A percentile compares a stretch with the other conserved stretches of the same genome.
Conservation (phyloP, 768 basidiomycete species). For the Boletales sp. region DNA sequence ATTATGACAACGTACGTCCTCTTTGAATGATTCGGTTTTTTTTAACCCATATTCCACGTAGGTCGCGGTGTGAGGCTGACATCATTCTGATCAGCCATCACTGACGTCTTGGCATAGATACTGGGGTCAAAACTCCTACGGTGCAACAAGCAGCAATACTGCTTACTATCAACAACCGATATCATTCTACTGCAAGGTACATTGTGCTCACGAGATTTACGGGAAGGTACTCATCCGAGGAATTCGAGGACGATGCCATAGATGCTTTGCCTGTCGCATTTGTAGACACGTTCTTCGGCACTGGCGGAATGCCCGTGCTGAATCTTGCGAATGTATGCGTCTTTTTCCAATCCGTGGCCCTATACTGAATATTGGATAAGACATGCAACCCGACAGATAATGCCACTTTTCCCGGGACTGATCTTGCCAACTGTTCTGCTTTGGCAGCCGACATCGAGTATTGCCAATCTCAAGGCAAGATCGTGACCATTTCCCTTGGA, state of each 20-base stretch:
- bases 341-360: neutral
- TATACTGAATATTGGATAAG: slow-evolving; percentile 19
- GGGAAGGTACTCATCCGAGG: neutral
- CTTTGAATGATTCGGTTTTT: neutral
- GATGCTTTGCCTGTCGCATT: slow-evolving; percentile 73
- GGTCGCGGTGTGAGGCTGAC: slow-evolving; percentile 50
- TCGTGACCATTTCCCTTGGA: slow-evolving; percentile 45
- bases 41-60: slow-evolving; percentile 21
- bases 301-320: slow-evolving; percentile 58
- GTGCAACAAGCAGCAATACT: slow-evolving; percentile 48
- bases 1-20: slow-evolving; percentile 60
- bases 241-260: slow-evolving; percentile 55
- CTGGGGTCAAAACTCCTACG: slow-evolving; percentile 77
- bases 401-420: slow-evolving; percentile 39
- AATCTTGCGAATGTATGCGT: slow-evolving; percentile 62
- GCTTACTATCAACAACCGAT: slow-evolving; percentile 60
- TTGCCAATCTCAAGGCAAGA: slow-evolving; percentile 45
- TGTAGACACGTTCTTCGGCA: slow-evolving; percentile 59
- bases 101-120: slow-evolving; percentile 39
- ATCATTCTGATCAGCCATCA: neutral
- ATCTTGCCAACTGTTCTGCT: slow-evolving; percentile 37
- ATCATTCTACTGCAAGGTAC: slow-evolving; percentile 60
- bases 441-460: slow-evolving; percentile 41
- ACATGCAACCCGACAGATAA: slow-evolving; percentile 41
- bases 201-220: slow-evolving; percentile 9